Percentiles rank a stretch among this genome's conserved stretches.
Conservation (phyloP, 1,284 basidiomycete genomes). For the Ustanciosporium gigantosporum region DNA sequence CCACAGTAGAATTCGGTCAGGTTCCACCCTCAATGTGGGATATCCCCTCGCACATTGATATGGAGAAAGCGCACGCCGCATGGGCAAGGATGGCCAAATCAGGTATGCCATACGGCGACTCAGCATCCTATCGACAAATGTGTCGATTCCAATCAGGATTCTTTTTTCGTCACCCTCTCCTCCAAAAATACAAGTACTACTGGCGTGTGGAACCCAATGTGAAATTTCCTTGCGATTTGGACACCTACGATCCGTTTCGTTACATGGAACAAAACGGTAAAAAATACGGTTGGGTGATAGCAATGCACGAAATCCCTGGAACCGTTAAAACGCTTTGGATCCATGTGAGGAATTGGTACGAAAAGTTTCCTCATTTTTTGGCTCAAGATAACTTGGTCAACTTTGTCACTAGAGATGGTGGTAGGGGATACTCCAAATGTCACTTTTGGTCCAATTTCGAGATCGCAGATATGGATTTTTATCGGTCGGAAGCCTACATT, state of each 20-base stretch:
- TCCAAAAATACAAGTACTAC: conserved; percentile 84
- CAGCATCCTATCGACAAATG: conserved; percentile 66
- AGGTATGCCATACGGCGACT: conserved; percentile 83
- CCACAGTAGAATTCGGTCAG: conserved; percentile 69
- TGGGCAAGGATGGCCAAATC: conserved; percentile 71
- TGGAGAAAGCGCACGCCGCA: conserved; percentile 69
- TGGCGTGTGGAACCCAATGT: conserved; percentile 83
- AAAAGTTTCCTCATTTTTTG: conserved; percentile 71
- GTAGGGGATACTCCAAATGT: conserved; percentile 69
- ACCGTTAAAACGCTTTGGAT: conserved; percentile 80
- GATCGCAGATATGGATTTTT: conserved; percentile 73
- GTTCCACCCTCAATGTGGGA: conserved; percentile 81
- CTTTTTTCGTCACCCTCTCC: conserved; percentile 60
- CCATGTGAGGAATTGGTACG: conserved; percentile 72
- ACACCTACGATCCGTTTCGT: conserved; percentile 78
- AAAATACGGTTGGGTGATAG: conserved; percentile 73
- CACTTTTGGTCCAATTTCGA: conserved; percentile 73
- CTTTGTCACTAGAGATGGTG: conserved; percentile 76
- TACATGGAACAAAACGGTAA: conserved; percentile 81
- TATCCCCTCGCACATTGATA: conserved; percentile 72
- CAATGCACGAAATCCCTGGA: conserved; percentile 75
- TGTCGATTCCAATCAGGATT: conserved; percentile 93
- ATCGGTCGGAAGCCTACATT: conserved; percentile 75
- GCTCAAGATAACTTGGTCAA: conserved; percentile 72
- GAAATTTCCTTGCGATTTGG: conserved; percentile 75